These are phyloP conservation scores for Penicillium ochrochloron DNA, from an alignment of 495 filamentous ascomycete genomes.

Conservation along the genomic window DNA sequence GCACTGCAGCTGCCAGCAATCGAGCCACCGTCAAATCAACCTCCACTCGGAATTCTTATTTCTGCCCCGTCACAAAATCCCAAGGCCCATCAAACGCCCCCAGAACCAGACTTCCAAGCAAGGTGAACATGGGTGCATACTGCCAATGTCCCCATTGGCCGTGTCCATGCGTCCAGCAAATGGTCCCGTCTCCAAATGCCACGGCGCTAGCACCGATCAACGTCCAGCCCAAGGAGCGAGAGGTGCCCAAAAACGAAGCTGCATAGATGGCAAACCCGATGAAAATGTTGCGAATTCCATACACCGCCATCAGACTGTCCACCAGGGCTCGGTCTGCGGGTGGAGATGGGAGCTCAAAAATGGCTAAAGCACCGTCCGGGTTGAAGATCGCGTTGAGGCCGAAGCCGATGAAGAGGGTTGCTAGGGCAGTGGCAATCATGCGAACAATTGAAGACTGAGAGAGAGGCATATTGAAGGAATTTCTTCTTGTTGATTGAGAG, in stretches of 20 bases:
- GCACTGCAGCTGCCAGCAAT: slow-evolving; percentile 15
- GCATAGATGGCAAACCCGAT: slow-evolving; percentile 54
- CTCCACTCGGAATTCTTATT: slow-evolving; percentile 8
- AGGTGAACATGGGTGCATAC: slow-evolving; percentile 51
- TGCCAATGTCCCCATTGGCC: slow-evolving; percentile 62
- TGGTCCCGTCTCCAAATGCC: slow-evolving; percentile 51
- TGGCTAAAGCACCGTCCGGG: slow-evolving; percentile 47
- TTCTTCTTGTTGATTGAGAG: not conserved
- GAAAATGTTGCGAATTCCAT: slow-evolving; percentile 58
- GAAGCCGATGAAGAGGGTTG: slow-evolving; percentile 50
- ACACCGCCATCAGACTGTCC: slow-evolving; percentile 50
- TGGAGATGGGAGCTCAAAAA: slow-evolving; percentile 51
- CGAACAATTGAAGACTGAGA: slow-evolving; percentile 27
- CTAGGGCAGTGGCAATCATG: slow-evolving; percentile 41
- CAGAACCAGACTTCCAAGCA: slow-evolving; percentile 36
- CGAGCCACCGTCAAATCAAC: not conserved
- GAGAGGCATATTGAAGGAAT: slow-evolving; percentile 18
- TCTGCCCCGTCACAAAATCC: not conserved
- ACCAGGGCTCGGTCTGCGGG: slow-evolving; percentile 38
- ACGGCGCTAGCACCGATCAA: slow-evolving; percentile 49
- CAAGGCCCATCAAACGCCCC: slow-evolving; percentile 9
- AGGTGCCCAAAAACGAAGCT: slow-evolving; percentile 41
- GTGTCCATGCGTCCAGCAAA: slow-evolving; percentile 45
- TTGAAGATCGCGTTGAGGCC: slow-evolving; percentile 53
- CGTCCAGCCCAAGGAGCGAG: slow-evolving; percentile 50